Base-by-base conservation (phyloP, 2,329 filamentous ascomycete species). In the Talaromyces rugulosus region DNA sequence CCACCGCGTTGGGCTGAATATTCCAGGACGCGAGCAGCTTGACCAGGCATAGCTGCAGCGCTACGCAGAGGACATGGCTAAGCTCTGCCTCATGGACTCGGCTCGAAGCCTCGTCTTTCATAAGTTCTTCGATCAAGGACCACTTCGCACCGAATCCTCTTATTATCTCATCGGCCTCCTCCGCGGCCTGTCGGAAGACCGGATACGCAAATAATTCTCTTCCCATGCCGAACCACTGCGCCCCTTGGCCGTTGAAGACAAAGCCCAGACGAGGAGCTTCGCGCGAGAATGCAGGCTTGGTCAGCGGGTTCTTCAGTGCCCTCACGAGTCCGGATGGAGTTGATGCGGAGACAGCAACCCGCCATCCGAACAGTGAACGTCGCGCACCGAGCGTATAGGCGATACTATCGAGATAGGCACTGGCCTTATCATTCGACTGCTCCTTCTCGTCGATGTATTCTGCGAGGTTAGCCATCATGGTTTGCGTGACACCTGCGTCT, bases 191-290 rank as follows among this genome's bases (percentile, higher is more conserved):
- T n/a, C 44, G 12, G 56, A 58, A 58, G 28, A 51, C 16, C 4
- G 36, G n/a, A 50, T 58, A 16, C 16, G 51, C 62, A 55, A 65
- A 68, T 11, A 71, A 31, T 16, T 71, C 55, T 56, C 64, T 58
- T 56, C 71, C 71, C 71, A 76, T 75, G 51, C 71, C 69, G 5
- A 69, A 59, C 59, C 77, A 77, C 34, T 73, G 69, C 12, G 72
- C 69, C 5, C 75, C 75, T 62, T 78, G 75, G 9, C 75, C 75
- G 7, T 74, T 75, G 47, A 76, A 78, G 14, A 71, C 59, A 51
- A 58, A 58, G 65, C 0, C 63, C 6, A 66, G 14, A 18, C 33
- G 36, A 14, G 36, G 36, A 5, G 36, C 30, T 4, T 62, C 65
- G 2, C 65, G 66, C 2, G 58, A 14, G 12, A 63, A 40, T 40